These are phyloP conservation scores for Morella rubra DNA, from an alignment of 306 rosid genomes.

Conservation along the genomic window DNA sequence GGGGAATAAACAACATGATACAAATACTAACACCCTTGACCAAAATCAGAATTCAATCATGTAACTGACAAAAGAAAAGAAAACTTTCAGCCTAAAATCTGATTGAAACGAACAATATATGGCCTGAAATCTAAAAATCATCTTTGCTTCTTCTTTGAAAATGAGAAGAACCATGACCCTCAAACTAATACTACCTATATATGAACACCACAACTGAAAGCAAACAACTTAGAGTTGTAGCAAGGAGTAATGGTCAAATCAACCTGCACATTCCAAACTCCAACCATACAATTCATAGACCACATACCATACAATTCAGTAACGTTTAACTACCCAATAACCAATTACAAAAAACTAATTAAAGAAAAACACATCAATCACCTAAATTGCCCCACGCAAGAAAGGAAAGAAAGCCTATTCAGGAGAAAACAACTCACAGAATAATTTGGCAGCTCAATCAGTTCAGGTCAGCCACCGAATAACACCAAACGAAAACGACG, in stretches of 20 bases:
- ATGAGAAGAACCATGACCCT: background rate
- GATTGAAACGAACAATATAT: constrained; percentile 21
- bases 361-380: constrained; percentile 11
- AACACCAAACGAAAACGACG: constrained; percentile 39
- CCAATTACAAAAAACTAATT: constrained; percentile 9
- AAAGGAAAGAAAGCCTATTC: background rate
- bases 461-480: constrained; percentile 38
- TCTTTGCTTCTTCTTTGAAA: constrained; percentile 23
- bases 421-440: constrained; percentile 30
- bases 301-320: constrained; percentile 16
- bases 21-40: background rate
- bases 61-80: background rate
- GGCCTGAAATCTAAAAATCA: constrained; percentile 1
- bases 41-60: constrained; percentile 13
- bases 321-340: constrained; percentile 11
- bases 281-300: constrained; percentile 13
- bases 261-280: constrained; percentile 26
- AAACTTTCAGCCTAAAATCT: constrained; percentile 3
- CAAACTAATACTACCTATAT: constrained; percentile 18
- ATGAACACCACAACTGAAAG: constrained; percentile 9
- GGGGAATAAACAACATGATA: constrained; percentile 2
- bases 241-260: constrained; percentile 23
- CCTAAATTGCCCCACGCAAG: background rate
- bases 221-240: constrained; percentile 10
- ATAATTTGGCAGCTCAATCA: constrained; percentile 32